Base-by-base conservation (phyloP, 345 rosid species). In the Luvunga scandens region DNA sequence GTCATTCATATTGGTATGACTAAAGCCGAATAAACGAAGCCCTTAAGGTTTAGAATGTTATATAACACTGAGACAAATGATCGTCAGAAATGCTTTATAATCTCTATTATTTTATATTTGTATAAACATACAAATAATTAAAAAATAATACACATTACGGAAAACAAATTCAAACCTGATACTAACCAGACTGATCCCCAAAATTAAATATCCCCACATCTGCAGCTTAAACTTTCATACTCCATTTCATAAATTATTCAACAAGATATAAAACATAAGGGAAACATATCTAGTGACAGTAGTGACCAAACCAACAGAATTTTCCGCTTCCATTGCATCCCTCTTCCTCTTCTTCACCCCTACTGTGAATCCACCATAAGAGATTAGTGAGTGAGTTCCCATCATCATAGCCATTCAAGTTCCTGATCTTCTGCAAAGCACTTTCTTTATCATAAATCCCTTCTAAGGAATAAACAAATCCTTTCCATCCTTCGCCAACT, bases 401-500 rank as follows among this genome's bases (percentile, higher is more conserved):
- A 81, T 92, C 95, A 72, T 94, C 95, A 75, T 68, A 55, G 3
- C 90, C 91, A 42, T 80, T 88, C 84, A 95, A 85, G 59, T 80
- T 82, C 69, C 69, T 83, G 9, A 91, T 81, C 87, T 91, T 94
- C 83, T 87, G 86, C 86, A 92, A 71, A 2, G 93, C 97, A 56
- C 84, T 83, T 55, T 84, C 93, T 82, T 82, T 88, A 71, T 91
- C 93, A 34, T 90, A 92, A 16, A 85, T 82, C 21, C 87, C 97
- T 86, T 95, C 93, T 88, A 96, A 84, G 7, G 95, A 92, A 79
- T 90, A 92, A 22, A 85, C 91, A 76, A 93, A 92, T 27, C 99
- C 98, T 86, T 93, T 95, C 98, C 98, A 95, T 22, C 97, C 97
- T 82, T 90, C 98, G 57, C 90, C 99, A 24, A 90, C 98, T 21